Percentiles rank a stretch among this genome's conserved stretches.
phyloP scores from a whole-genome alignment of 495 filamentous ascomycete genomes.

The Penicillium silybi region DNA sequence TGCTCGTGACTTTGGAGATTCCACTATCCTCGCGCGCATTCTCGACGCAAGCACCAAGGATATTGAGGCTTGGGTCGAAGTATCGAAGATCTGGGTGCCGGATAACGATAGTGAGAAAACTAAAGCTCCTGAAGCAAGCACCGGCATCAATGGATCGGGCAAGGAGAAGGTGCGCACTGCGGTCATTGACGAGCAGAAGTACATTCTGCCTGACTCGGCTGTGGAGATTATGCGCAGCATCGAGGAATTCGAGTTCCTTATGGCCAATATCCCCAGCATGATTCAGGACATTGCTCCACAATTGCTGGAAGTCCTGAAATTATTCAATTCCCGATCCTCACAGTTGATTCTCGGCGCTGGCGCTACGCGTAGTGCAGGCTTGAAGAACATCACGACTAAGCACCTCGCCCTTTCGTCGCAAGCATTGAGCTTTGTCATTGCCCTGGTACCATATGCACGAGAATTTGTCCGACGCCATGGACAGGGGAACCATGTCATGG shows the following conservation, averaged over 20 bases:
- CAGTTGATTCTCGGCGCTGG: constrained; percentile 95
- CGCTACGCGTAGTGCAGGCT: constrained; percentile 81
- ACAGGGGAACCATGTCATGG: constrained; percentile 61
- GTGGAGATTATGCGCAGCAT: constrained; percentile 75
- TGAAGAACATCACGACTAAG: constrained; percentile 95
- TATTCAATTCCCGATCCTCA: constrained; percentile 91
- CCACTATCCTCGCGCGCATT: constrained; percentile 58
- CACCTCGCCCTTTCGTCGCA: constrained; percentile 92
- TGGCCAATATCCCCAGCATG: constrained; percentile 82
- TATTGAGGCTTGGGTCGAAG: constrained; percentile 65
- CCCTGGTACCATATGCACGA: constrained; percentile 82
- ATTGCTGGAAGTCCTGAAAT: constrained; percentile 69
- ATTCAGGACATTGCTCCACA: constrained; percentile 73
- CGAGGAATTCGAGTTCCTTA: constrained; percentile 75
- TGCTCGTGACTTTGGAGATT: constrained; percentile 76
- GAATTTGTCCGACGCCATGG: constrained; percentile 85
- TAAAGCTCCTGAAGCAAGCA: constrained; percentile 27
- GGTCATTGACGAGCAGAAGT: constrained; percentile 77
- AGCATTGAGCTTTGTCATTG: constrained; percentile 80
- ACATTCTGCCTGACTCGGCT: constrained; percentile 79
- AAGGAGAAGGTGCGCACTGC: constrained; percentile 72
- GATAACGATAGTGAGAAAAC: constrained; percentile 25
- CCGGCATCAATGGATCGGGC: constrained; percentile 47
- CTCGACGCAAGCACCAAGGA: constrained; percentile 78
- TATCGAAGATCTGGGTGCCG: constrained; percentile 67